Conservation (phyloP, 805 yeast genomes). For the Candida pseudoglaebosa region DNA sequence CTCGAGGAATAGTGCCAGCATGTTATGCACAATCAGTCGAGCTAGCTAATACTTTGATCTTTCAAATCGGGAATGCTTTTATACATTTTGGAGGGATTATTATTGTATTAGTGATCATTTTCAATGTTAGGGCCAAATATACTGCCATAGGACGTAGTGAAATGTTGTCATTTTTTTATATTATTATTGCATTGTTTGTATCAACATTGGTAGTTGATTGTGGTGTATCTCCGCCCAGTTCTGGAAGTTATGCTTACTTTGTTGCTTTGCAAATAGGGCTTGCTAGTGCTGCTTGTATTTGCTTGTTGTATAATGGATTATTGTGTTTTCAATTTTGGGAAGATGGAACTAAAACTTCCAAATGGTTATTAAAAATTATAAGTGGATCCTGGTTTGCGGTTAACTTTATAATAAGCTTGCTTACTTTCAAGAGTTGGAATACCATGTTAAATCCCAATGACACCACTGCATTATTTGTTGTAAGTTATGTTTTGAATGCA, state of each 20-base stretch:
- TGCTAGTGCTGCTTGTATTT: conserved; percentile 66
- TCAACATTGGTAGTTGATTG: conserved; percentile 78
- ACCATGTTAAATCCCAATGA: conserved; percentile 45
- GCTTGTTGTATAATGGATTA: conserved; percentile 69
- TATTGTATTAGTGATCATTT: conserved; percentile 64
- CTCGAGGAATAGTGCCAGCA: conserved; percentile 62
- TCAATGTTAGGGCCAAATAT: conserved; percentile 75
- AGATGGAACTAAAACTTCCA: conserved; percentile 74
- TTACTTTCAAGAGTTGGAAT: conserved; percentile 69
- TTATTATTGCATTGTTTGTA: conserved; percentile 53
- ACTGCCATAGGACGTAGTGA: conserved; percentile 94
- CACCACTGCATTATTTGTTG: conserved; percentile 66
- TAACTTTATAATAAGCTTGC: conserved; percentile 61
- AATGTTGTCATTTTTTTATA: conserved; percentile 68
- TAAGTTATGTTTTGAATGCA: conserved; percentile 70
- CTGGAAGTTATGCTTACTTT: conserved; percentile 70
- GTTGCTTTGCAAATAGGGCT: conserved; percentile 79
- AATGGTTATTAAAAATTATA: conserved; percentile 50
- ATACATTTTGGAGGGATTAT: conserved; percentile 72
- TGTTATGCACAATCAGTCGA: conserved; percentile 88
- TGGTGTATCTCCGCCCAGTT: conserved; percentile 88
- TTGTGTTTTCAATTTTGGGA: conserved; percentile 91
- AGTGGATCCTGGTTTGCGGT: conserved; percentile 57
- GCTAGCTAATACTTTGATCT: conserved; percentile 86
- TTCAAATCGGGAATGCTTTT: conserved; percentile 84